phyloP scores from a whole-genome alignment of 2,329 filamentous ascomycete species.

The Parascedosporium putredinis region DNA sequence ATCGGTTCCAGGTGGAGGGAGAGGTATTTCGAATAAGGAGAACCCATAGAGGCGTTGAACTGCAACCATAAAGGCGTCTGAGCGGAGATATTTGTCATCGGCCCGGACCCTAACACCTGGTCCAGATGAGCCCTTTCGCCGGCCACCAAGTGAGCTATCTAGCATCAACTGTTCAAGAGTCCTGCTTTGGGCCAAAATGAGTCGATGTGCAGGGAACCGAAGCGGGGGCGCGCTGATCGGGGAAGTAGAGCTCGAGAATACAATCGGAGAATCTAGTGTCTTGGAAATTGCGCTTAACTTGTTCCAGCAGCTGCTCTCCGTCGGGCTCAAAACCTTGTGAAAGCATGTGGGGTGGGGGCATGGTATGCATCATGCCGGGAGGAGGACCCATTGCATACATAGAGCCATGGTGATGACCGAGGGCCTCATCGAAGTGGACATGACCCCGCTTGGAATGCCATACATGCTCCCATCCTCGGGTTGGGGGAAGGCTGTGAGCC shows the following conservation, averaged over 20 bases:
- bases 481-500: constrained; percentile 47
- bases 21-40: constrained; percentile 31
- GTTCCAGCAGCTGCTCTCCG: constrained; percentile 29
- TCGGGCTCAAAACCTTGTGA: constrained; percentile 27
- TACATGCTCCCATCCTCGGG: constrained; percentile 33
- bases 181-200: constrained; percentile 43
- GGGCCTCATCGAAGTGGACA: constrained; percentile 20
- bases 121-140: constrained; percentile 15
- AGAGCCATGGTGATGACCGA: constrained; percentile 9
- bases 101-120: constrained; percentile 35
- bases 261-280: constrained; percentile 29
- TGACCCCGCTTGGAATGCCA: constrained; percentile 27
- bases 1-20: constrained; percentile 17
- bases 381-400: constrained; percentile 13
- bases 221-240: constrained; percentile 25
- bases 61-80: constrained; percentile 46
- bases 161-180: constrained; percentile 19
- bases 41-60: constrained; percentile 48
- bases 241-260: constrained; percentile 29
- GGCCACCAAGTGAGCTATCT: neutral
- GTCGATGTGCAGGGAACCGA: constrained; percentile 41
- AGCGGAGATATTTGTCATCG: constrained; percentile 40
- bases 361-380: constrained; percentile 20
- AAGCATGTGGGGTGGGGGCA: constrained; percentile 13
- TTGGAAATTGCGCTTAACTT: constrained; percentile 21